Evolutionary conservation across 2,329 filamentous ascomycete genomes (phyloP), one percentile per base, ranked within the genome.

Genomic region (Colletotrichum somersetense): DNA sequence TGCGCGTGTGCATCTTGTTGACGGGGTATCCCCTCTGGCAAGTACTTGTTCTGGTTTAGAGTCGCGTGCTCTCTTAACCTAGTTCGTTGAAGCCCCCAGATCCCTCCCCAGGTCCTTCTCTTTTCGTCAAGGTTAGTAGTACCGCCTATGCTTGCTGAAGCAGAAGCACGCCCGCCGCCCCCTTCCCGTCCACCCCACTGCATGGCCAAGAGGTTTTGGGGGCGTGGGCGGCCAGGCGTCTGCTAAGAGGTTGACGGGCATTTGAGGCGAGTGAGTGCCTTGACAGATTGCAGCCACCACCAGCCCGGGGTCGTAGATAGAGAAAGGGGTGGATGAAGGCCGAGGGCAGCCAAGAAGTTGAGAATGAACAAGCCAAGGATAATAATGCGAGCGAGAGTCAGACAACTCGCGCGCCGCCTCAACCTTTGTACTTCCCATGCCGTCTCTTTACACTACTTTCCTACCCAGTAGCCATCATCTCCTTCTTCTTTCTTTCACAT

Each of bases 31-130:
- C 33, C 42, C 46, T 68, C 30, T 57, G 55, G 53, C 53, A 30
- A 30, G 30, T 30, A 55, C 63, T 69, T 53, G 20, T 63, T 59
- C 46, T 63, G 66, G 59, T 59, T 72, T 48, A 55, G 59, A 63
- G 69, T 72, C 71, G 71, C 71, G 71, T 73, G 71, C 71, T 55
- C 66, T 67, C 62, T 66, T 57, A 52, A 53, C 50, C 57, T 61
- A 50, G 42, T 72, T 56, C 61, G 66, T 26, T 48, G 53, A 26
- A 53, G 44, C 56, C 44, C 44, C 57, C 38, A 1, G 26, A 66
- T 48, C 56, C 44, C 65, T 50, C 57, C 65, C 38, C 38, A 66
- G 26, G n/a, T 18, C 38, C 16, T 16, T 53, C 35, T 53, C 35
- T 40, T 55, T 53, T 44, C 67, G 44, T 62, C 71, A 58, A 61